phyloP scores from a whole-genome alignment of 2,329 filamentous ascomycete genomes.

The Seiridium unicorne region DNA sequence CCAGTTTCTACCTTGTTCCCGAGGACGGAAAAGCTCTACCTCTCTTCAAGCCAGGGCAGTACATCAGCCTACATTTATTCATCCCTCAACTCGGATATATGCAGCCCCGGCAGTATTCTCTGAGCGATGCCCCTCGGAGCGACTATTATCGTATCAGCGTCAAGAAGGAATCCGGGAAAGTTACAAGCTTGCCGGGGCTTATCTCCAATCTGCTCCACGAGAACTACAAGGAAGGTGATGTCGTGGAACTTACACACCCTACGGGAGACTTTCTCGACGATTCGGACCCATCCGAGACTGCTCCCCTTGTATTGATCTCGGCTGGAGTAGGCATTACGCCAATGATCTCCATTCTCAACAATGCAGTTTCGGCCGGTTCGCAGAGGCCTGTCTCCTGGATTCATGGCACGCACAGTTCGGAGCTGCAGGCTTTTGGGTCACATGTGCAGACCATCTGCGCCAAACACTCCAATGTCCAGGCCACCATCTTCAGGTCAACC shows the following conservation, averaged over 20 bases:
- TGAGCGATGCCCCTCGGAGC: conserved; percentile 56
- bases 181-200: conserved; percentile 39
- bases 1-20: conserved; percentile 69
- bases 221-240: conserved; percentile 46
- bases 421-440: conserved; percentile 52
- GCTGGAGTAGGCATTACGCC: conserved; percentile 69
- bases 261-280: conserved; percentile 63
- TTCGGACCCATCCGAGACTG: conserved; percentile 34
- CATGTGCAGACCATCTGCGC: conserved; percentile 43
- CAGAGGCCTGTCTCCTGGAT: conserved; percentile 59
- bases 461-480: conserved; percentile 44
- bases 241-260: conserved; percentile 54
- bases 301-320: conserved; percentile 64
- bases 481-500: conserved; percentile 57
- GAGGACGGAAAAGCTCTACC: conserved; percentile 58
- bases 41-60: conserved; percentile 67
- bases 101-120: conserved; percentile 74
- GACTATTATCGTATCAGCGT: conserved; percentile 71
- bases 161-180: conserved; percentile 56
- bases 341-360: conserved; percentile 64
- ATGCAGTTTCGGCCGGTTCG: conserved; percentile 23
- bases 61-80: conserved; percentile 63
- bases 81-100: conserved; percentile 61
- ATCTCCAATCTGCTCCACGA: conserved; percentile 54
- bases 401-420: conserved; percentile 54